Percentiles rank a stretch among this genome's conserved stretches.
Conservation (phyloP, 371 early-diverging fungal genomes). For the Mucor indicus region DNA sequence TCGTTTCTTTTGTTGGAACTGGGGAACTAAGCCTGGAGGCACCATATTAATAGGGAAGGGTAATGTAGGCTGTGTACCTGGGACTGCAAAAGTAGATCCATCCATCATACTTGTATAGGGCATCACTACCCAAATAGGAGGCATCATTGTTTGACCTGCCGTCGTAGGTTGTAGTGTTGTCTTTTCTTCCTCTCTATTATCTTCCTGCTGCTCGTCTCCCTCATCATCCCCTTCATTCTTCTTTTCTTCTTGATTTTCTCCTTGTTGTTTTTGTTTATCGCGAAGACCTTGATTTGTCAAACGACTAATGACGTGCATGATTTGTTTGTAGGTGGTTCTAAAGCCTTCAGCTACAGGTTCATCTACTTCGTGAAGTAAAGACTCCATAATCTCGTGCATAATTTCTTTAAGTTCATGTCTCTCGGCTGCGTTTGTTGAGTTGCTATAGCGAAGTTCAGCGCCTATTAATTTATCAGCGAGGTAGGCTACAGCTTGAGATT, state of each 20-base stretch:
- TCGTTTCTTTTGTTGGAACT: not conserved
- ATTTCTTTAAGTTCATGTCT: too few species aligned
- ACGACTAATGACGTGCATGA: not conserved
- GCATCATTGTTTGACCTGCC: too few species aligned
- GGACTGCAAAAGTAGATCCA: not conserved
- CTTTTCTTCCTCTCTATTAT: not conserved
- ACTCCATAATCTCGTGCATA: too few species aligned
- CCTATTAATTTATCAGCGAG: conserved; percentile 12
- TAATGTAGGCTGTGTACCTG: not conserved
- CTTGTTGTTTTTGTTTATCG: too few species aligned
- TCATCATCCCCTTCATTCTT: not conserved
- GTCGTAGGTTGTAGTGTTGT: not conserved
- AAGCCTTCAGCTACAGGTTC: conserved; percentile 14
- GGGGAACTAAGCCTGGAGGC: too few species aligned
- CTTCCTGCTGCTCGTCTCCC: not conserved
- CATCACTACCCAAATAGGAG: conserved; percentile 18
- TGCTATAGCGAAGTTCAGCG: not conserved
- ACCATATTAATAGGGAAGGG: not conserved
- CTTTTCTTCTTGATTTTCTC: not conserved
- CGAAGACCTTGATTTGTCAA: not conserved
- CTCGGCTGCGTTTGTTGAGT: too few species aligned
- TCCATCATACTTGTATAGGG: conserved; percentile 16
- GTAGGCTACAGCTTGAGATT: conserved; percentile 12
- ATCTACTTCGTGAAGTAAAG: not conserved
- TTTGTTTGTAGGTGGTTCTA: conserved; percentile 14